Conservation (phyloP, 2,329 filamentous ascomycete genomes). For the Microcyclospora pomicola region DNA sequence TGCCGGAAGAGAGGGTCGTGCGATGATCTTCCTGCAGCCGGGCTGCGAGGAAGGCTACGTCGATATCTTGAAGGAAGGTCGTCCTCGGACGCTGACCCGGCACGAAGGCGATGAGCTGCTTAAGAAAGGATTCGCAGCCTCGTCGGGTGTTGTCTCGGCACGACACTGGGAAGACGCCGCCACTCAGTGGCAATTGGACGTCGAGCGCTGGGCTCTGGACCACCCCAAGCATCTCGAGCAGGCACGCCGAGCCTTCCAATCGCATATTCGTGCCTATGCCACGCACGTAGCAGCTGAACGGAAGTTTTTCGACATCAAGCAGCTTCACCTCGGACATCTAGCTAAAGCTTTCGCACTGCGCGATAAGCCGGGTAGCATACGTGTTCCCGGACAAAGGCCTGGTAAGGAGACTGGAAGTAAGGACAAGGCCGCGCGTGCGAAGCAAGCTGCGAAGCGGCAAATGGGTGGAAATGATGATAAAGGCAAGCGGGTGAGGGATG, state of each 20-base stretch:
- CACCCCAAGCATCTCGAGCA: constrained; percentile 60
- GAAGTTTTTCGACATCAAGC: constrained; percentile 77
- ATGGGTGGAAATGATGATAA: constrained; percentile 20
- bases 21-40: constrained; percentile 78
- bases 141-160: constrained; percentile 22
- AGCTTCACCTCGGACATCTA: constrained; percentile 79
- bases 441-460: constrained; percentile 19
- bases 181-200: constrained; percentile 52
- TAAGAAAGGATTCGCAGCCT: constrained; percentile 44
- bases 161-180: constrained; percentile 50
- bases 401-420: constrained; percentile 33
- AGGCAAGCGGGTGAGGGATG: constrained; percentile 17
- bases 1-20: constrained; percentile 75
- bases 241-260: constrained; percentile 75
- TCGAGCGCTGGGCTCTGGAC: constrained; percentile 52
- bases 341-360: constrained; percentile 87
- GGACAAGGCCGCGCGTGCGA: constrained; percentile 30
- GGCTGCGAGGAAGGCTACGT: constrained; percentile 89
- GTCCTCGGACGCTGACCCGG: constrained; percentile 40
- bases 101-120: constrained; percentile 53
- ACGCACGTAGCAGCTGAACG: constrained; percentile 82
- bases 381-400: constrained; percentile 36
- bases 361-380: constrained; percentile 74
- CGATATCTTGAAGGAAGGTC: constrained; percentile 57
- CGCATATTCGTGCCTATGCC: constrained; percentile 85